Evolutionary conservation across 2,329 filamentous ascomycete genomes (phyloP).

Genomic region (Colletotrichum liaoningense): DNA sequence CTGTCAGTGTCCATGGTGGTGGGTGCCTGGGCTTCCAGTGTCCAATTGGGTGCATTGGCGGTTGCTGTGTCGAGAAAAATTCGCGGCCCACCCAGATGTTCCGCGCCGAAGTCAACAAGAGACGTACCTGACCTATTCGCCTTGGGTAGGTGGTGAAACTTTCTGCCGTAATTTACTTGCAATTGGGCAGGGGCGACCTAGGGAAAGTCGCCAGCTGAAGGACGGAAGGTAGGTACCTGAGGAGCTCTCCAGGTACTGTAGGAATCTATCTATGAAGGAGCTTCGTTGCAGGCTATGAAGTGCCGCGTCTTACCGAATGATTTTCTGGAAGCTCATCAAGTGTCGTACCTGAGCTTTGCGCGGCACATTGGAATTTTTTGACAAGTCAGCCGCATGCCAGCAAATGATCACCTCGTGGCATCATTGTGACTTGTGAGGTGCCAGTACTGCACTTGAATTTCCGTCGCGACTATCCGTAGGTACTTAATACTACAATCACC

Average conservation of each 20-base stretch:
- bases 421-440: neutral
- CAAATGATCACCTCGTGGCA: neutral
- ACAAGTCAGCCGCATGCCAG: neutral
- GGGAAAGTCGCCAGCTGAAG: neutral
- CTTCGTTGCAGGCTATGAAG: conserved; percentile 8
- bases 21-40: neutral
- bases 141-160: conserved; percentile 11
- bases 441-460: neutral
- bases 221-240: neutral
- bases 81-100: conserved; percentile 1
- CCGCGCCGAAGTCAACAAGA: conserved; percentile 28
- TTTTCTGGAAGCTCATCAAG: neutral
- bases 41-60: conserved; percentile 14
- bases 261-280: neutral
- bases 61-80: conserved; percentile 19
- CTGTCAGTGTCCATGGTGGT: neutral
- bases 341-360: neutral
- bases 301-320: neutral
- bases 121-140: neutral
- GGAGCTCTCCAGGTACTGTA: neutral
- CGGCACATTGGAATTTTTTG: neutral
- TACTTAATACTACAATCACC: neutral
- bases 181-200: neutral
- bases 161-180: neutral
- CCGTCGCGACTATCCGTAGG: neutral